Evolutionary conservation across 805 yeast species (phyloP).

Genomic region (Phaffomyces thermotolerans): DNA sequence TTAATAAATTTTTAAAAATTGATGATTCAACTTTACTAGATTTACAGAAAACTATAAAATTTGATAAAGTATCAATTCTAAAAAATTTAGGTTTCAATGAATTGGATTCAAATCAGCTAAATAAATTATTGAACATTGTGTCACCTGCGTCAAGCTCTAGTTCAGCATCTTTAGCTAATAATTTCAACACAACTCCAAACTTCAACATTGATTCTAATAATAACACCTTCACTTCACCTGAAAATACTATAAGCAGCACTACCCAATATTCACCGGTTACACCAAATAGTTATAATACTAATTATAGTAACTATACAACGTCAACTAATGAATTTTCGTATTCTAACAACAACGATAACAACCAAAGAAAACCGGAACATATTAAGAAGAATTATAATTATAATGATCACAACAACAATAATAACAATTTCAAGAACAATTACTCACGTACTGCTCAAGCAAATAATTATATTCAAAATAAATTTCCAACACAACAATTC

Average conservation of each 20-base stretch:
- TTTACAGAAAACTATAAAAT: not conserved
- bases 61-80: slow-evolving; percentile 5
- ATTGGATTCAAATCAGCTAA: not conserved
- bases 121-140: slow-evolving; percentile 4
- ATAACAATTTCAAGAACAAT: not conserved
- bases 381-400: not conserved
- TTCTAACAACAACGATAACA: too few relatives aligned
- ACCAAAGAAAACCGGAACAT: not conserved
- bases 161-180: not conserved
- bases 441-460: not conserved
- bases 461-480: not conserved
- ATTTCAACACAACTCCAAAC: slow-evolving; percentile 26
- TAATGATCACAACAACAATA: not conserved
- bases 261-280: too few relatives aligned
- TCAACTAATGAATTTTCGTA: not conserved
- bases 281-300: not conserved
- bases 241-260: too few relatives aligned
- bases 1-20: slow-evolving; percentile 6
- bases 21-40: not conserved
- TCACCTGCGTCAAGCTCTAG: slow-evolving; percentile 7
- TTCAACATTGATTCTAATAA: not conserved
- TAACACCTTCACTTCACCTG: too few relatives aligned
- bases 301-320: not conserved
- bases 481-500: too few relatives aligned
- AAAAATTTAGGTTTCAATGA: slow-evolving; percentile 6